These are phyloP conservation scores for Filosporella fistucella DNA, from an alignment of 495 filamentous ascomycete genomes.

Conservation along the genomic window DNA sequence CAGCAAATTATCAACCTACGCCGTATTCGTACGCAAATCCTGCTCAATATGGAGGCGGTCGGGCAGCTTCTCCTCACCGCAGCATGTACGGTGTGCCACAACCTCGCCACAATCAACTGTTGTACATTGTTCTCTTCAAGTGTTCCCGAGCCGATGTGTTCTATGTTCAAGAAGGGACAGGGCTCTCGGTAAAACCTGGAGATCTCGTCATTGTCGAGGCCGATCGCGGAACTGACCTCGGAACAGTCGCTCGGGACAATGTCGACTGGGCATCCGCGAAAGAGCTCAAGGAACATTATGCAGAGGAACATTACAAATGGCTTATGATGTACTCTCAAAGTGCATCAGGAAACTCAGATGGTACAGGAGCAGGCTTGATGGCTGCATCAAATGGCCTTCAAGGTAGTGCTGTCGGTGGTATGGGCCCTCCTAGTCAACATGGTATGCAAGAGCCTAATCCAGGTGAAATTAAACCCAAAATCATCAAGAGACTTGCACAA, in stretches of 20 bases:
- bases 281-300: conserved; percentile 80
- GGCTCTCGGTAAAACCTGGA: conserved; percentile 80
- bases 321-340: conserved; percentile 95
- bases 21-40: conserved; percentile 40
- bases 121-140: conserved; percentile 95
- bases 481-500: conserved; percentile 92
- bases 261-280: conserved; percentile 80
- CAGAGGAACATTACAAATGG: conserved; percentile 92
- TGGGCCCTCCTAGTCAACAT: conserved; percentile 66
- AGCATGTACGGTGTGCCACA: conserved; percentile 59
- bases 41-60: conserved; percentile 47
- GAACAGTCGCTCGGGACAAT: conserved; percentile 83
- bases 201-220: conserved; percentile 97
- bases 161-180: conserved; percentile 92
- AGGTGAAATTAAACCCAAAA: conserved; percentile 83
- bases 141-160: conserved; percentile 92
- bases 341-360: conserved; percentile 53
- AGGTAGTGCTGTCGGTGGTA: conserved; percentile 66
- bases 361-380: conserved; percentile 48
- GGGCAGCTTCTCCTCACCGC: conserved; percentile 50
- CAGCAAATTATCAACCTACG: conserved; percentile 9
- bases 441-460: conserved; percentile 70
- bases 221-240: conserved; percentile 91
- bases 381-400: conserved; percentile 54
- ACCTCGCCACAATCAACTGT: conserved; percentile 72